Evolutionary conservation across 768 basidiomycete species (phyloP).

Genomic region (Clitopilus hobsonii): DNA sequence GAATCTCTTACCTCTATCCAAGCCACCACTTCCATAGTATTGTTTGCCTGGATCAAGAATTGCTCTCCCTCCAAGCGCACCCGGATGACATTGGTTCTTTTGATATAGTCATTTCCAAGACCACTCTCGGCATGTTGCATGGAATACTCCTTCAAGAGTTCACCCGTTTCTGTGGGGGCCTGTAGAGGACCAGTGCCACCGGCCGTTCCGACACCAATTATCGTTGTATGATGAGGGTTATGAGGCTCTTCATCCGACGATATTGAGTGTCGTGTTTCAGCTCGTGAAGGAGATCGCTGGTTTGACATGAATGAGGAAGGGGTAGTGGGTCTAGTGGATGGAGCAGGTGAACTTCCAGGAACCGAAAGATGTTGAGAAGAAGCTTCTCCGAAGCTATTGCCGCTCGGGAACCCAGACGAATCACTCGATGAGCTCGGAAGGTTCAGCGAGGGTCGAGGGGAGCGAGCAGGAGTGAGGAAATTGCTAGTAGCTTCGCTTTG

Average conservation of each 20-base stretch:
- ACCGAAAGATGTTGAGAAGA: neutral
- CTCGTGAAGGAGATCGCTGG: conserved; percentile 1
- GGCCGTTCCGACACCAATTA: conserved; percentile 6
- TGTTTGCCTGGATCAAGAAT: conserved; percentile 86
- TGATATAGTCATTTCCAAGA: conserved; percentile 89
- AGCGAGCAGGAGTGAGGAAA: conserved; percentile 6
- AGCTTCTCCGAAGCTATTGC: neutral
- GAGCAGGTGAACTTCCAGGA: neutral
- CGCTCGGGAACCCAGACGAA: conserved; percentile 12
- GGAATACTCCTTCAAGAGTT: conserved; percentile 69
- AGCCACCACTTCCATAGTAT: conserved; percentile 80
- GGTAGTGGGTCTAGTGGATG: conserved; percentile 2
- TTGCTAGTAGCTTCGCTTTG: conserved; percentile 27
- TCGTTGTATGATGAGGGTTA: neutral
- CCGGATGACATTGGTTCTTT: conserved; percentile 91
- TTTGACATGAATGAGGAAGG: conserved; percentile 6
- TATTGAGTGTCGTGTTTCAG: conserved; percentile 1
- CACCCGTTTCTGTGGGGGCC: conserved; percentile 39
- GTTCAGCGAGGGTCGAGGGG: conserved; percentile 27
- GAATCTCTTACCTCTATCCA: conserved; percentile 83
- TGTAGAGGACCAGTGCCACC: conserved; percentile 9
- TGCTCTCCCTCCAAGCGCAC: conserved; percentile 93
- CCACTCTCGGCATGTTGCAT: conserved; percentile 92
- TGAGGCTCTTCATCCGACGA: neutral
- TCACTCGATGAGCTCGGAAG: conserved; percentile 20